Conservation (phyloP, 495 filamentous ascomycete species). For the Aspergillus hancockii region DNA sequence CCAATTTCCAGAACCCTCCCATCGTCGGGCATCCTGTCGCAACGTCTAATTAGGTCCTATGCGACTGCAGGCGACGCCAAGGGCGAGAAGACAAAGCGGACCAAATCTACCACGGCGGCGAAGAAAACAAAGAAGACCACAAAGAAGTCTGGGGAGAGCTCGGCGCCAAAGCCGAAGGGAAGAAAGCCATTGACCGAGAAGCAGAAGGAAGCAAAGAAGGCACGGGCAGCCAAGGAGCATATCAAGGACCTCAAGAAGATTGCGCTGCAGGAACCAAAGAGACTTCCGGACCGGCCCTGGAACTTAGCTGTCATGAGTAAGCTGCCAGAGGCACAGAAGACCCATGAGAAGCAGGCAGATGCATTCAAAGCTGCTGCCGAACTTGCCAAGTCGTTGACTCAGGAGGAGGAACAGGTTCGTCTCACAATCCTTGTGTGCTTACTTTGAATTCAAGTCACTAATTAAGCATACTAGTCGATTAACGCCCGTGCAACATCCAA, state of each 20-base stretch:
- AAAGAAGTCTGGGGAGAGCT: constrained; percentile 9
- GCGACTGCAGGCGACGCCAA: constrained; percentile 26
- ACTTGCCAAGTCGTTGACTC: constrained; percentile 25
- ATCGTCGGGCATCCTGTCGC: constrained; percentile 5
- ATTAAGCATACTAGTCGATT: constrained; percentile 39
- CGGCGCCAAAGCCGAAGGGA: background rate
- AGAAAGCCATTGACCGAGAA: constrained; percentile 31
- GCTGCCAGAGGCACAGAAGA: constrained; percentile 13
- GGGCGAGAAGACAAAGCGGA: constrained; percentile 26
- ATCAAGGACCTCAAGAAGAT: constrained; percentile 34
- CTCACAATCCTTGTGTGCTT: background rate
- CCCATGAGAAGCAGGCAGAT: background rate
- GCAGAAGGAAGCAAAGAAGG: constrained; percentile 29
- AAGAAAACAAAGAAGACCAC: constrained; percentile 11
- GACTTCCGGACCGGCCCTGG: constrained; percentile 16
- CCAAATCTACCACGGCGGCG: constrained; percentile 11
- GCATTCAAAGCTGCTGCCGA: constrained; percentile 20
- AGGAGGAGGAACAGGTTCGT: constrained; percentile 41
- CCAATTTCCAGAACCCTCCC: constrained; percentile 12
- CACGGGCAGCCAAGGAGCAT: constrained; percentile 15
- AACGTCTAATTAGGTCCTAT: constrained; percentile 24
- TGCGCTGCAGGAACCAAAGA: constrained; percentile 37
- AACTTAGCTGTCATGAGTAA: constrained; percentile 27
- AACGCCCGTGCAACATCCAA: constrained; percentile 52
- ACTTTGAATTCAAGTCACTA: constrained; percentile 12